Base-by-base conservation (phyloP, 2,329 filamentous ascomycete genomes). In the Scleromitrula shiraiana region DNA sequence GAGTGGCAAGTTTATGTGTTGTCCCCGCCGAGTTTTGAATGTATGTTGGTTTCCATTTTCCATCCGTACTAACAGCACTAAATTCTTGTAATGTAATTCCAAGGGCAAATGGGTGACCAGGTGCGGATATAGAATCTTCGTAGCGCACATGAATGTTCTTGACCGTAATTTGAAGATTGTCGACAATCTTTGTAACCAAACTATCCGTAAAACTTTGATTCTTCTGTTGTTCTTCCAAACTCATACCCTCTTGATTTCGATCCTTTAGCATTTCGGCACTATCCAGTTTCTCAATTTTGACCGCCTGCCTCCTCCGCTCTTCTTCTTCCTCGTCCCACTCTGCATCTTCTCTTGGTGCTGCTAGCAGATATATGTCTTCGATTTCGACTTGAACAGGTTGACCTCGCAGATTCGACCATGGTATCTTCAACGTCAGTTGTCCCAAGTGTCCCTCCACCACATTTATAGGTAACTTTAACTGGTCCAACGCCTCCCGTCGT, bases 131-230 rank as follows among this genome's bases (percentile, higher is more conserved):
- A 12, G 91, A 90, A 68, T 99, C 93, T 68, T 99, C 93, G 68
- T 98, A 99, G 59, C 93, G 87, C 55, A 98, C 80, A 66, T 99
- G 93, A 51, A 99, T 95, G 65, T 97, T 98, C 74, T 95, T 97
- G 67, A 99, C 83, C 20, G 86, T 93, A 59, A 98, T 88, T 67
- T 99, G 93, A 33, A 99, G 75, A 62, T 99, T 99, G 74, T 98
- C 93, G 63, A 97, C 88, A 62, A 99, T 95, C 59, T 95, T 95
- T 30, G 91, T 95, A 40, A 91, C 83, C 57, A 99, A 69, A 65
- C 90, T 97, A 59, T 95, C 84, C 4, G 90, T 96, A 63, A 99
- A 98, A 67, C 88, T 96, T 72, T 98, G 91, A 65, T 87, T 96
- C 70, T 95, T 95, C 67, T 95, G 85, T 67, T 97, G 88, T 65